Evolutionary conservation across 805 yeast species (phyloP).

Genomic region (Yarrowia sp.): DNA sequence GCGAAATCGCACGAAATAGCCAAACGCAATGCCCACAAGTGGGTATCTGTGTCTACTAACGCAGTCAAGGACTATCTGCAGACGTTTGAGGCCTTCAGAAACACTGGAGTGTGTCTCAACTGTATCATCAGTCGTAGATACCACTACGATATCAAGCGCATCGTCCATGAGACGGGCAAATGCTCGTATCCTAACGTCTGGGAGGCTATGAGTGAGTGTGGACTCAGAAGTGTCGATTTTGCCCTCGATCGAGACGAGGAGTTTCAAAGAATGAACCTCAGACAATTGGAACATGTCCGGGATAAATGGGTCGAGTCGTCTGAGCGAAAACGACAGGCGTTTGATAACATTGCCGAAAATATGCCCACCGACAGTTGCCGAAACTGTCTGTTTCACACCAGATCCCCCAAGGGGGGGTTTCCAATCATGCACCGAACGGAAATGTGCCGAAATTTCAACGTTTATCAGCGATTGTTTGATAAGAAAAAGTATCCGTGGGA

Average conservation of each 20-base stretch:
- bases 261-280: neutral
- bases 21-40: neutral
- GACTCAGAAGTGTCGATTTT: neutral
- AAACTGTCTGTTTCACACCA: neutral
- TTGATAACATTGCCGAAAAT: neutral
- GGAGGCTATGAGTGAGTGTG: neutral
- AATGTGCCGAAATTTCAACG: neutral
- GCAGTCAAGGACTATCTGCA: neutral
- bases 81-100: neutral
- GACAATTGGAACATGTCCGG: neutral
- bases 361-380: neutral
- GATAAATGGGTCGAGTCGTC: neutral
- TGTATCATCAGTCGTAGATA: neutral
- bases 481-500: neutral
- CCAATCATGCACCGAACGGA: neutral
- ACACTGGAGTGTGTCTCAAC: neutral
- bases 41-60: neutral
- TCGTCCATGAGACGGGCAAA: neutral
- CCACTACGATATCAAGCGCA: no score
- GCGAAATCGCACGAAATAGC: slow-evolving; percentile 3
- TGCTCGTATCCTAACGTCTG: neutral
- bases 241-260: neutral
- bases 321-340: neutral
- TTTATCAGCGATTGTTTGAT: neutral
- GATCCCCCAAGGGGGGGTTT: neutral